phyloP scores from a whole-genome alignment of 805 yeast genomes.

The Novakomyces olei region DNA sequence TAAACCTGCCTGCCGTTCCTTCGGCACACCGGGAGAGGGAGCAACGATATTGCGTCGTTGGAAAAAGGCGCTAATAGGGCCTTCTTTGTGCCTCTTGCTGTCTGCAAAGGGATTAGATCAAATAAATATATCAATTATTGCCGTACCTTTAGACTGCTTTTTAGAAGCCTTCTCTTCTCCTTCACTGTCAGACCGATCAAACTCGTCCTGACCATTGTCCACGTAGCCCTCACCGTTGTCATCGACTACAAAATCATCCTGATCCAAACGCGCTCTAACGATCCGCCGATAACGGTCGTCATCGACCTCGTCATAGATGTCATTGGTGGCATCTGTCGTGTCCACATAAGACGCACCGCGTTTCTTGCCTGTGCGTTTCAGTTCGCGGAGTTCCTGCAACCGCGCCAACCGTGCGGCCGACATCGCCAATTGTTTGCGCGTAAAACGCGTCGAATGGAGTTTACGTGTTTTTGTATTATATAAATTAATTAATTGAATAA shows the following conservation, averaged over 20 bases:
- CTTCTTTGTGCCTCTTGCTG: no score
- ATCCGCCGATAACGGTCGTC: conserved; percentile 55
- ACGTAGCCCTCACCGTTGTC: conserved; percentile 87
- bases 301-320: conserved; percentile 70
- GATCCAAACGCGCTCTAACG: conserved; percentile 57
- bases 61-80: no score
- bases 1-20: no score
- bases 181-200: conserved; percentile 31
- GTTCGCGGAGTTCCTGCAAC: conserved; percentile 39
- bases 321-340: conserved; percentile 9
- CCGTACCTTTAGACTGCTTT: conserved; percentile 1
- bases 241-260: conserved; percentile 85
- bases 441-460: no score
- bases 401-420: no score
- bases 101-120: no score
- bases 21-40: no score
- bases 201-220: conserved; percentile 80
- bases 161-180: conserved; percentile 10
- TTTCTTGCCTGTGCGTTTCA: conserved; percentile 36
- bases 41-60: no score
- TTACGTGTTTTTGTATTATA: no score
- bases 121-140: conserved; percentile 3
- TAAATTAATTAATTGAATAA: no score
- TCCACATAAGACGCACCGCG: conserved; percentile 23
- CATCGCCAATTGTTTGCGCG: no score